Evolutionary conservation across 352 stramenopile genomes (phyloP), one percentile per base, ranked within the genome.

Genomic region (Globisporangium nodosum): DNA sequence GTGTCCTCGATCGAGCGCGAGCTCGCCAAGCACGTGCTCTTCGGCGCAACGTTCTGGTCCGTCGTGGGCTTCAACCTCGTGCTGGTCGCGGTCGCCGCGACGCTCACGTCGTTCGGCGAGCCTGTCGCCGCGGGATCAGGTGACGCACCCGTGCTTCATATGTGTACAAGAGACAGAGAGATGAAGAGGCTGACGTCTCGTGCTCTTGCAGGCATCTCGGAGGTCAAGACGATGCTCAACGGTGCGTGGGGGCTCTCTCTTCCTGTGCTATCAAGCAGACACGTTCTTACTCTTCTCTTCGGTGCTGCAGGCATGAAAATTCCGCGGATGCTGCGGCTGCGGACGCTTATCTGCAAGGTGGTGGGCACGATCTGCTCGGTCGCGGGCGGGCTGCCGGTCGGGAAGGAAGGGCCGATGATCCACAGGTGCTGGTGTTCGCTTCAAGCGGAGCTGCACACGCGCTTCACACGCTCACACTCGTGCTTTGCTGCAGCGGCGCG

Each of bases 141-240:
- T n/a, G n/a, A n/a, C n/a, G n/a, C n/a, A n/a, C n/a, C n/a, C n/a
- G n/a, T n/a, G n/a, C n/a, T n/a, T n/a, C n/a, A n/a, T n/a, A n/a
- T n/a, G n/a, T n/a, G n/a, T n/a, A n/a, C n/a, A n/a, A n/a, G n/a
- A n/a, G n/a, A n/a, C n/a, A n/a, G n/a, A n/a, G n/a, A n/a, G n/a
- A n/a, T n/a, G n/a, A n/a, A n/a, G n/a, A n/a, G n/a, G n/a, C n/a
- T n/a, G n/a, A n/a, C n/a, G n/a, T n/a, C n/a, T n/a, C n/a, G n/a
- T n/a, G n/a, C n/a, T n/a, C n/a, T n/a, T 9, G 5, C 54, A 87
- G 90, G 91, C 27, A 97, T 98, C 49, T 96, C 90, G 21, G 89
- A 97, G 66, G 83, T 98, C 52, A 97, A 97, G 68, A 93, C 87
- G 15, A 97, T 91, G 57, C 77, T 98, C 12, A 98, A 98, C 62